Evolutionary conservation across 116 monocot species (phyloP).

Genomic region (Iris pallida): DNA sequence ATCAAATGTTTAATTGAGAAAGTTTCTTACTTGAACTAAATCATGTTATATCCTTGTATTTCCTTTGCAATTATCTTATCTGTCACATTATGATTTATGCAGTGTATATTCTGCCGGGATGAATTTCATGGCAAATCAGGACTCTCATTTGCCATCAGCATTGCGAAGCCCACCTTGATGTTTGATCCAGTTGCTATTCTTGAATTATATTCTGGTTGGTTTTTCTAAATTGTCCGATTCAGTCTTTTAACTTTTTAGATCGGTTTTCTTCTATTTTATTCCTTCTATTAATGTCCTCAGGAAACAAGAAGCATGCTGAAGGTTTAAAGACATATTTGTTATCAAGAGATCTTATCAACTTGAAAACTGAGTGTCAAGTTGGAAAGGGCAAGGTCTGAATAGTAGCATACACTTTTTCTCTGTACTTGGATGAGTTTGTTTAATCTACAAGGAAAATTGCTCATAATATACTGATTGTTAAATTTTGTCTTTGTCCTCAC

Average conservation of each 20-base stretch:
- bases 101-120: slow-evolving; percentile 69
- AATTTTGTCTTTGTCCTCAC: slow-evolving; percentile 8
- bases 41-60: background rate
- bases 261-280: background rate
- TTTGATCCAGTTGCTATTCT: slow-evolving; percentile 40
- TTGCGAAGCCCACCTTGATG: slow-evolving; percentile 53
- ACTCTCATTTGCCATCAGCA: slow-evolving; percentile 59
- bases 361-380: slow-evolving; percentile 69
- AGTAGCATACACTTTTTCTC: background rate
- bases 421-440: background rate
- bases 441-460: background rate
- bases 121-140: slow-evolving; percentile 55
- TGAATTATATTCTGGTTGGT: slow-evolving; percentile 43
- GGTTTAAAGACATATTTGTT: slow-evolving; percentile 52
- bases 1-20: background rate
- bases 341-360: slow-evolving; percentile 63
- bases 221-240: background rate
- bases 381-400: slow-evolving; percentile 77
- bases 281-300: slow-evolving; percentile 23
- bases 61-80: background rate
- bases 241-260: background rate
- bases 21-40: background rate
- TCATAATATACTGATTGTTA: background rate
- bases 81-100: background rate
- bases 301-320: slow-evolving; percentile 50